phyloP scores from a whole-genome alignment of 2,329 filamentous ascomycete genomes.

The Arachnopeziza araneosa region DNA sequence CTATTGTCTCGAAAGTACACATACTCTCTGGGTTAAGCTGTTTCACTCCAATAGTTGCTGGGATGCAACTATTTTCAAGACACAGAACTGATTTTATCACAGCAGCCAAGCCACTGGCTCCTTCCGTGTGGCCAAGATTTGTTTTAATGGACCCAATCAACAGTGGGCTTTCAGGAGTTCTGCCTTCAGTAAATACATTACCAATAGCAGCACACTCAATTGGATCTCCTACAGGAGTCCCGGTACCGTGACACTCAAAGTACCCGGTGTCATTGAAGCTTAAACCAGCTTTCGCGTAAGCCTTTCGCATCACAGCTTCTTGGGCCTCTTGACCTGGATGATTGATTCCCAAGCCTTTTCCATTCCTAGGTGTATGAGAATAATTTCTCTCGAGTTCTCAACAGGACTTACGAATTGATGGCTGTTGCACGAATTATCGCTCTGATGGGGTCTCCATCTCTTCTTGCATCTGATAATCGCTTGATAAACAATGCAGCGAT shows the following conservation, averaged over 20 bases:
- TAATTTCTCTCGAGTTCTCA: background rate
- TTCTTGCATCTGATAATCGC: constrained; percentile 49
- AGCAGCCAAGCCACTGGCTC: constrained; percentile 18
- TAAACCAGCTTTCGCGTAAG: constrained; percentile 9
- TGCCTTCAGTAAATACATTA: constrained; percentile 5
- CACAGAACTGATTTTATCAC: constrained; percentile 24
- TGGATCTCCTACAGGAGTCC: constrained; percentile 15
- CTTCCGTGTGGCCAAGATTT: constrained; percentile 29
- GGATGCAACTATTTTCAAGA: constrained; percentile 18
- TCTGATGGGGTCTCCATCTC: constrained; percentile 51
- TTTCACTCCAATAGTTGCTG: constrained; percentile 14
- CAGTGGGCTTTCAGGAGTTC: background rate
- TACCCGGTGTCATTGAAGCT: constrained; percentile 6
- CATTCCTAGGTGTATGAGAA: constrained; percentile 35
- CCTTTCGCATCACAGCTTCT: constrained; percentile 6
- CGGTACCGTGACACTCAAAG: constrained; percentile 18
- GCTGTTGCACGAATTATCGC: constrained; percentile 47
- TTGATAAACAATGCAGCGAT: constrained; percentile 53
- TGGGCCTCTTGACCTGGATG: constrained; percentile 45
- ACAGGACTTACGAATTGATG: constrained; percentile 37
- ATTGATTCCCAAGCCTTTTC: constrained; percentile 49
- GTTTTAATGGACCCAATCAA: constrained; percentile 31
- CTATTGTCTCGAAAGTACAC: constrained; percentile 7
- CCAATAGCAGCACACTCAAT: constrained; percentile 13
- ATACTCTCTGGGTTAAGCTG: constrained; percentile 13